These are phyloP conservation scores for Hypoxylon sp. DNA, from an alignment of 2,329 filamentous ascomycete genomes.

Conservation along the genomic window DNA sequence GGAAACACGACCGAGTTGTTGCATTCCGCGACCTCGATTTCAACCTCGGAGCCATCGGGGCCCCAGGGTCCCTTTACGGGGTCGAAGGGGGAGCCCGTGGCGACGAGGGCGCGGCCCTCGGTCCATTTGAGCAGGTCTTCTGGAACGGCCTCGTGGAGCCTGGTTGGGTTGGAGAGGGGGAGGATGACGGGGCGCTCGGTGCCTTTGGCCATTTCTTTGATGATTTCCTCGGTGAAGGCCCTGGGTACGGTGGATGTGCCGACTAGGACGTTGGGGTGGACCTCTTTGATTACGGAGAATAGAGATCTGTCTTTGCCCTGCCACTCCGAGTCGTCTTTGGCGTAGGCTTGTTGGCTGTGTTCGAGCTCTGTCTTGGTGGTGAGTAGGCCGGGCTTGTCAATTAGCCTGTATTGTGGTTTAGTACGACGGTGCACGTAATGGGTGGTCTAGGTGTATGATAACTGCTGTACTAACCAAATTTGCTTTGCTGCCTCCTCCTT, in stretches of 20 bases:
- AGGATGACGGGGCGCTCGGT: slow-evolving; percentile 82
- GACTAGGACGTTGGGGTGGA: slow-evolving; percentile 85
- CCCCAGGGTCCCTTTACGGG: slow-evolving; percentile 76
- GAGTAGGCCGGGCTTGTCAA: slow-evolving; percentile 86
- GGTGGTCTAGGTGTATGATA: too few species aligned
- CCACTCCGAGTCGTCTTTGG: slow-evolving; percentile 76
- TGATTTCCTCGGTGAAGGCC: slow-evolving; percentile 80
- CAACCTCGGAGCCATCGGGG: slow-evolving; percentile 59
- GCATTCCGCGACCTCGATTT: slow-evolving; percentile 78
- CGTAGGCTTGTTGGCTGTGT: slow-evolving; percentile 76
- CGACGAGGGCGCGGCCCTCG: slow-evolving; percentile 80
- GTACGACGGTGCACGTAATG: slow-evolving; percentile 7
- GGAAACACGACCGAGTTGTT: slow-evolving; percentile 92
- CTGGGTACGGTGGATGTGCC: slow-evolving; percentile 86
- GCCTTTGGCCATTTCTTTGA: slow-evolving; percentile 82
- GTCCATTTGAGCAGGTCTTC: slow-evolving; percentile 85
- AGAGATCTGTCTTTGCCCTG: slow-evolving; percentile 70
- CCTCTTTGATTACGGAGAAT: slow-evolving; percentile 75
- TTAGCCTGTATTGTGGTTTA: slow-evolving; percentile 67
- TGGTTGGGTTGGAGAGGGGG: slow-evolving; percentile 87
- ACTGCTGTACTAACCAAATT: slow-evolving; percentile 74
- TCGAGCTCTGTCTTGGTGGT: slow-evolving; percentile 74
- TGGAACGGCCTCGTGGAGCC: slow-evolving; percentile 85
- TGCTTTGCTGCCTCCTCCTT: slow-evolving; percentile 83
- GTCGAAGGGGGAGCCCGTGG: slow-evolving; percentile 86